Conservation (phyloP, 73 alveolate species). For the Uronychia binucleata region DNA sequence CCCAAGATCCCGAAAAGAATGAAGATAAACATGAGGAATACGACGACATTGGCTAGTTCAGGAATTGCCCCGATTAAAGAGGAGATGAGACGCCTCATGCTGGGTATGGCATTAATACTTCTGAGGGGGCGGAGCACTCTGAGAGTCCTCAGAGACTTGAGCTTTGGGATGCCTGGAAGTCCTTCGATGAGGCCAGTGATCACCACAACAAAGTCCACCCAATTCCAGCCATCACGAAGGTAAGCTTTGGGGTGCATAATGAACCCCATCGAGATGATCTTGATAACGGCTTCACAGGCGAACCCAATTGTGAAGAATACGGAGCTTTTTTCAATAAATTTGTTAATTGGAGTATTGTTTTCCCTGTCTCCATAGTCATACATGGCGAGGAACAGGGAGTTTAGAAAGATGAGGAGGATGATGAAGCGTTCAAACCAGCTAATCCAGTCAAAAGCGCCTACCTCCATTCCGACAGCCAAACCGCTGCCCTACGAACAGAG, state of each 20-base stretch:
- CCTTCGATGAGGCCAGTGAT: slow-evolving; percentile 12
- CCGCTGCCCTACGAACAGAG: slow-evolving; percentile 10
- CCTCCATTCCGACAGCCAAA: slow-evolving; percentile 17
- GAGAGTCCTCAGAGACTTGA: slow-evolving; percentile 24
- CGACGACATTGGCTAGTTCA: slow-evolving; percentile 34
- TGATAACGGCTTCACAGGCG: slow-evolving; percentile 50
- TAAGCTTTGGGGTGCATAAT: slow-evolving; percentile 45
- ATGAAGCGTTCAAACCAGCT: slow-evolving; percentile 50
- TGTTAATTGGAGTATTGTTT: neutral
- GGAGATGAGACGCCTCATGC: slow-evolving; percentile 47
- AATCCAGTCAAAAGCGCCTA: too few relatives aligned
- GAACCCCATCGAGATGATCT: slow-evolving; percentile 70
- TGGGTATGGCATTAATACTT: slow-evolving; percentile 45
- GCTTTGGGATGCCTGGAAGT: slow-evolving; percentile 11
- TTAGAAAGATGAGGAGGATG: slow-evolving; percentile 13
- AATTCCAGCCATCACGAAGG: slow-evolving; percentile 78
- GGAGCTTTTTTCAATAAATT: slow-evolving; percentile 5
- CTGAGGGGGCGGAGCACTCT: slow-evolving; percentile 44
- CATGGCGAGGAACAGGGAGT: slow-evolving; percentile 23
- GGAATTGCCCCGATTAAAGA: slow-evolving; percentile 44
- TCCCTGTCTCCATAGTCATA: slow-evolving; percentile 38
- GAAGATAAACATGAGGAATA: slow-evolving; percentile 35
- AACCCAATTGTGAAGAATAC: slow-evolving; percentile 43
- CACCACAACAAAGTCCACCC: slow-evolving; percentile 49
- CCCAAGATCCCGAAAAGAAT: slow-evolving; percentile 57